These are phyloP conservation scores for Cutaneotrichosporon sp. DNA, from an alignment of 1,284 basidiomycete genomes.

Conservation along the genomic window DNA sequence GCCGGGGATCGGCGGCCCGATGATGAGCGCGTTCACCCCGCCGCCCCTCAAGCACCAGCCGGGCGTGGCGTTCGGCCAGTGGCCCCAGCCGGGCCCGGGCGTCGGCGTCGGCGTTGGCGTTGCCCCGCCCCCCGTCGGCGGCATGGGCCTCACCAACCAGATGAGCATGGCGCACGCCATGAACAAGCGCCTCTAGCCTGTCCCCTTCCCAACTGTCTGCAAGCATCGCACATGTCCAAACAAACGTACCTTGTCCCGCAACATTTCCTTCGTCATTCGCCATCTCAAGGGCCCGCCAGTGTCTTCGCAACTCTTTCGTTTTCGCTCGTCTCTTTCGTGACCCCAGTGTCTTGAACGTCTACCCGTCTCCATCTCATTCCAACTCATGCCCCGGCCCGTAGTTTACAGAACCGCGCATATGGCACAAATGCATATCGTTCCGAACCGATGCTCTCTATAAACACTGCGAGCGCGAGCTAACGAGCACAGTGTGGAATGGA, in stretches of 20 bases:
- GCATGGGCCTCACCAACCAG: not conserved
- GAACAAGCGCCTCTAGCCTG: slow-evolving; percentile 13
- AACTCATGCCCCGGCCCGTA: not conserved
- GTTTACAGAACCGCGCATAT: slow-evolving; percentile 8
- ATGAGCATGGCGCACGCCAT: slow-evolving; percentile 18
- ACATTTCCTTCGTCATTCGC: not conserved
- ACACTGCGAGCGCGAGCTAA: not conserved
- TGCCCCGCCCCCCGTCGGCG: slow-evolving; percentile 28
- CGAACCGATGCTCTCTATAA: slow-evolving; percentile 1
- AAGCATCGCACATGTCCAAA: slow-evolving; percentile 8
- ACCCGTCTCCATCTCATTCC: not conserved
- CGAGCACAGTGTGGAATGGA: not conserved
- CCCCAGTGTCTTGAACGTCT: slow-evolving; percentile 3
- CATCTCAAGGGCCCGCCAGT: not conserved
- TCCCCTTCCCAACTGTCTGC: not conserved
- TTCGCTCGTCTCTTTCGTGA: slow-evolving; percentile 23
- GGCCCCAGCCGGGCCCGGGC: slow-evolving; percentile 21
- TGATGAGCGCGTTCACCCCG: slow-evolving; percentile 37
- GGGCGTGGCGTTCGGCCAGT: slow-evolving; percentile 1
- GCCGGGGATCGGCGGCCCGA: slow-evolving; percentile 46
- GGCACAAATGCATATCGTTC: slow-evolving; percentile 17
- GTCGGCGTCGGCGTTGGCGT: slow-evolving; percentile 35
- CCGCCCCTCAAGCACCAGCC: not conserved
- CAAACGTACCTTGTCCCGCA: not conserved
- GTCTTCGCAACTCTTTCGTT: slow-evolving; percentile 18